These are phyloP conservation scores for Cyclotella cryptica DNA, from an alignment of 108 stramenopile genomes.

Conservation along the genomic window DNA sequence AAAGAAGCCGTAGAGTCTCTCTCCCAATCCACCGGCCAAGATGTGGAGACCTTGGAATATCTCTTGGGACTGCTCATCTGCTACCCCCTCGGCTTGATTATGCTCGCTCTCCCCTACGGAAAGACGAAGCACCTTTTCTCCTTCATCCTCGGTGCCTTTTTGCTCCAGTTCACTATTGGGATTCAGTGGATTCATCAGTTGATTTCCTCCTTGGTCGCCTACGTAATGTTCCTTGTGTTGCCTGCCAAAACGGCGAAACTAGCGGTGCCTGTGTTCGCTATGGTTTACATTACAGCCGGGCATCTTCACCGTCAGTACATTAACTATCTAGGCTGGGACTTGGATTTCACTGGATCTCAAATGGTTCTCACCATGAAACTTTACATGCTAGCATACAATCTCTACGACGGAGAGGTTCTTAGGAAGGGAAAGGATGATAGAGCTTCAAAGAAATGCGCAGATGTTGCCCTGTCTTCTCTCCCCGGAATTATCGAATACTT, in stretches of 20 bases:
- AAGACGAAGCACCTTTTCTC: slow-evolving; percentile 87
- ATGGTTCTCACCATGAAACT: slow-evolving; percentile 98
- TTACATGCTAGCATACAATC: slow-evolving; percentile 96
- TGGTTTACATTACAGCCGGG: slow-evolving; percentile 89
- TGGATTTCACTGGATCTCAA: slow-evolving; percentile 96
- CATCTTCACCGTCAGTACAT: slow-evolving; percentile 96
- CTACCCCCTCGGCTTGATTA: slow-evolving; percentile 91
- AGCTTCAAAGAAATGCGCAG: slow-evolving; percentile 83
- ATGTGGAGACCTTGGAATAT: slow-evolving; percentile 88
- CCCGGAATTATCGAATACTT: slow-evolving; percentile 92
- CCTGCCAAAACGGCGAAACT: slow-evolving; percentile 75
- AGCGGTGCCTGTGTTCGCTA: slow-evolving; percentile 87
- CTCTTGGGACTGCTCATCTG: slow-evolving; percentile 86
- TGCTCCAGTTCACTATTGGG: slow-evolving; percentile 91
- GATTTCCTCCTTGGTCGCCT: slow-evolving; percentile 87
- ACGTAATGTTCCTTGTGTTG: slow-evolving; percentile 82
- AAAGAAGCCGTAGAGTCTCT: slow-evolving; percentile 63
- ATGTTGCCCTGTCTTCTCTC: slow-evolving; percentile 78
- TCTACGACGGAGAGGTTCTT: slow-evolving; percentile 90
- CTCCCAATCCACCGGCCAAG: slow-evolving; percentile 81
- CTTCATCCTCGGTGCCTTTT: slow-evolving; percentile 89
- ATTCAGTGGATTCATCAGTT: slow-evolving; percentile 97
- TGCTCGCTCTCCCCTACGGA: slow-evolving; percentile 83
- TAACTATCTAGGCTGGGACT: slow-evolving; percentile 95
- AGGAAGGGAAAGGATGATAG: slow-evolving; percentile 67